Evolutionary conservation across 2,329 filamentous ascomycete species (phyloP).

Genomic region (Fusarium torreyae): DNA sequence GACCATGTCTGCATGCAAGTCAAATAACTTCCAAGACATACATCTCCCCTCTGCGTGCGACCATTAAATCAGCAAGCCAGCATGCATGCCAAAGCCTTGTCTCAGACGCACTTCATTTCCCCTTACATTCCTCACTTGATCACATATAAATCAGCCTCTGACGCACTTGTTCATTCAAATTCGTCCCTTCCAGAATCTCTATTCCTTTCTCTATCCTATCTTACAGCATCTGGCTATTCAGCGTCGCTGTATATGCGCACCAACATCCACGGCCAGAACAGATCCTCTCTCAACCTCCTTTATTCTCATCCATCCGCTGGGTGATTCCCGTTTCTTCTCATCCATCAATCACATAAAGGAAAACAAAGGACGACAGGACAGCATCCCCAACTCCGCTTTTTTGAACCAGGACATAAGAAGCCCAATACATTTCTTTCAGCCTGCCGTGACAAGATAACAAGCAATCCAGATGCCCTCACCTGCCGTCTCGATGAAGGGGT

Average conservation of each 20-base stretch:
- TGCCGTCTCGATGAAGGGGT: slow-evolving; percentile 51
- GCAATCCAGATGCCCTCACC: slow-evolving; percentile 49
- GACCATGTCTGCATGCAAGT: slow-evolving; percentile 5
- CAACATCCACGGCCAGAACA: slow-evolving; percentile 24
- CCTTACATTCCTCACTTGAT: slow-evolving; percentile 29
- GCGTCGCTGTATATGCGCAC: slow-evolving; percentile 37
- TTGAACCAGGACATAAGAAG: slow-evolving; percentile 46
- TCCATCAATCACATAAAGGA: slow-evolving; percentile 47
- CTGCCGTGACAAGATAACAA: slow-evolving; percentile 44
- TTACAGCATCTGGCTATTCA: slow-evolving; percentile 34
- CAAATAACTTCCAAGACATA: slow-evolving; percentile 25
- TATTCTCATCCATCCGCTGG: slow-evolving; percentile 19
- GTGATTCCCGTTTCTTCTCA: slow-evolving; percentile 27
- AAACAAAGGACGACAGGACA: slow-evolving; percentile 46
- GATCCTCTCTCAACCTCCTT: slow-evolving; percentile 1
- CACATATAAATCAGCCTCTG: slow-evolving; percentile 24
- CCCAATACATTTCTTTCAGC: slow-evolving; percentile 45
- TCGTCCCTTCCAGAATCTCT: slow-evolving; percentile 30
- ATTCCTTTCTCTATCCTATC: slow-evolving; percentile 42
- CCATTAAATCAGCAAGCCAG: not conserved
- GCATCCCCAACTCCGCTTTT: slow-evolving; percentile 48
- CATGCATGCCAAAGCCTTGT: slow-evolving; percentile 27
- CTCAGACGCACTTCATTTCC: slow-evolving; percentile 35
- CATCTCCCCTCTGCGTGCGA: slow-evolving; percentile 2
- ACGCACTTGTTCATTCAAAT: slow-evolving; percentile 35